Percentiles rank a stretch among this genome's conserved stretches.
Conservation (phyloP, 805 yeast genomes). For the Hanseniaspora pseudoguilliermondii region DNA sequence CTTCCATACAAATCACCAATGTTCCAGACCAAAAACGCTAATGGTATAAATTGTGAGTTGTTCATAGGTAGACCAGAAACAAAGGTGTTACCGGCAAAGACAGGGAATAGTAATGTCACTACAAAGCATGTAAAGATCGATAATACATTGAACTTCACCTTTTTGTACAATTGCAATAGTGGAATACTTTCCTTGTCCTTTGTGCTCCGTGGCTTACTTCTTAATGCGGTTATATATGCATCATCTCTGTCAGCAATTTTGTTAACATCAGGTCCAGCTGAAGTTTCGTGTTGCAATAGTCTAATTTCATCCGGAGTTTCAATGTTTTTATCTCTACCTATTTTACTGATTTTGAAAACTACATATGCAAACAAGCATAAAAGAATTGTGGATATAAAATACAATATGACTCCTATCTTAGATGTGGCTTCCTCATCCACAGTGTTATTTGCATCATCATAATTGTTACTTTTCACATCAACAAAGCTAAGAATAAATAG, state of each 20-base stretch:
- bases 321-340: slow-evolving; percentile 15
- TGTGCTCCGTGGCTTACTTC: background rate
- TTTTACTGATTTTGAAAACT: slow-evolving; percentile 20
- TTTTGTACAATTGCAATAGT: slow-evolving; percentile 45
- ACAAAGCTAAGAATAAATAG: slow-evolving; percentile 37
- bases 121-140: slow-evolving; percentile 65
- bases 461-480: background rate
- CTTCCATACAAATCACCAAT: slow-evolving; percentile 77
- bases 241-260: background rate
- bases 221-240: background rate
- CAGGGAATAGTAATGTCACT: slow-evolving; percentile 71
- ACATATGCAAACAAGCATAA: slow-evolving; percentile 21
- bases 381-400: slow-evolving; percentile 28
- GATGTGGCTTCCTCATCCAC: slow-evolving; percentile 20
- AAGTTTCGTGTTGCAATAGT: background rate
- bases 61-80: slow-evolving; percentile 27
- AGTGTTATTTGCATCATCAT: slow-evolving; percentile 17
- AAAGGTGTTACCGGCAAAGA: slow-evolving; percentile 67
- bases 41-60: slow-evolving; percentile 47
- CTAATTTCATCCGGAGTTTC: background rate
- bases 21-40: slow-evolving; percentile 78
- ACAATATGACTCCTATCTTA: slow-evolving; percentile 23
- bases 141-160: slow-evolving; percentile 49
- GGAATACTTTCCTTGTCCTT: slow-evolving; percentile 30
- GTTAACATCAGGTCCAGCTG: slow-evolving; percentile 5